Percentiles rank a stretch among this genome's conserved stretches.
Evolutionary conservation across 345 rosid species (phyloP).

Genomic region (Cochlearia excelsa): DNA sequence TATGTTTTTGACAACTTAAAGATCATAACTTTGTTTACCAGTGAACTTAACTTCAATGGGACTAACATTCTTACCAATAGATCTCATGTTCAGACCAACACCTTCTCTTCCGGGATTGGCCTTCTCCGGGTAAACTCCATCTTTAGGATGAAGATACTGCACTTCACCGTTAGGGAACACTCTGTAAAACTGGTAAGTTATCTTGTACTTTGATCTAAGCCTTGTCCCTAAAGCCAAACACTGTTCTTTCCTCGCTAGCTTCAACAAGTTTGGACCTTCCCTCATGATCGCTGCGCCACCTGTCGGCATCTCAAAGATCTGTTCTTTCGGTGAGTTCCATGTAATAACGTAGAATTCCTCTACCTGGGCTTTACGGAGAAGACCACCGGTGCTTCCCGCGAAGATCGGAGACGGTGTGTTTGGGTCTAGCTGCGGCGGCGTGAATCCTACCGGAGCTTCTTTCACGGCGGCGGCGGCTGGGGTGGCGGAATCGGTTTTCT

Average conservation of each 20-base stretch:
- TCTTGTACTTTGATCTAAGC: conserved; percentile 94
- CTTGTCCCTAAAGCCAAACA: conserved; percentile 89
- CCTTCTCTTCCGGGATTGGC: conserved; percentile 85
- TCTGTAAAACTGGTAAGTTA: conserved; percentile 89
- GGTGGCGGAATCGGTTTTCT: conserved; percentile 42
- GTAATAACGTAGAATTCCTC: conserved; percentile 94
- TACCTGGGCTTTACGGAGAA: conserved; percentile 75
- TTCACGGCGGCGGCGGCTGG: conserved; percentile 32
- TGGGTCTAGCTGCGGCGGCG: conserved; percentile 76
- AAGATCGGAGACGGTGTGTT: conserved; percentile 92
- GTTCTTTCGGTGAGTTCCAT: conserved; percentile 92
- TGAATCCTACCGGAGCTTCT: conserved; percentile 77
- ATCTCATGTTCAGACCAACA: conserved; percentile 76
- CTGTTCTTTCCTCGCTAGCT: conserved; percentile 94
- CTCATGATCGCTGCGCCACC: conserved; percentile 98
- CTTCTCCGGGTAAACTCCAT: conserved; percentile 94
- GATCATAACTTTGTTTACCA: conserved; percentile 82
- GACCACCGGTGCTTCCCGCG: conserved; percentile 83
- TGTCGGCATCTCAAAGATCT: conserved; percentile 93
- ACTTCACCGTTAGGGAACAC: conserved; percentile 94
- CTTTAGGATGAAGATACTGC: conserved; percentile 91
- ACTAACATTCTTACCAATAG: conserved; percentile 81
- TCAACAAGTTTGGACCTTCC: conserved; percentile 84
- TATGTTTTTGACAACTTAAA: conserved; percentile 43
- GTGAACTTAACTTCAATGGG: conserved; percentile 96